These are phyloP conservation scores for Calcarisporium arbuscula DNA, from an alignment of 2,329 filamentous ascomycete genomes.

Conservation along the genomic window DNA sequence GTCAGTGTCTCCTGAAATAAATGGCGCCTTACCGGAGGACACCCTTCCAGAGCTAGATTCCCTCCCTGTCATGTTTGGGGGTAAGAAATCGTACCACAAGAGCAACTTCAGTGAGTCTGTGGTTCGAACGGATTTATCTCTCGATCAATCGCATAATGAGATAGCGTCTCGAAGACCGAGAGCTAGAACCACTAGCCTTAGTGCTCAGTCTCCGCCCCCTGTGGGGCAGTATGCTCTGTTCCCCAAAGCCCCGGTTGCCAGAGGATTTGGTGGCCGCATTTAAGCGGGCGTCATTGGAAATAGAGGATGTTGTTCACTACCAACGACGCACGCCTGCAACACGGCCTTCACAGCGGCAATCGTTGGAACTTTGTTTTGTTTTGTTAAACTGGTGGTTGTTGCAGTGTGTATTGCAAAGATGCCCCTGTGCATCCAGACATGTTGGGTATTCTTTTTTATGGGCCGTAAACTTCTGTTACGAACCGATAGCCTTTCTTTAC, in stretches of 20 bases:
- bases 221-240: constrained; percentile 43
- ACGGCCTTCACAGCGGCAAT: too few relatives aligned
- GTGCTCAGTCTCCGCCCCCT: constrained; percentile 33
- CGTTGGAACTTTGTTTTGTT: too few relatives aligned
- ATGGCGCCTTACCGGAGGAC: constrained; percentile 19
- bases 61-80: constrained; percentile 17
- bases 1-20: constrained; percentile 11
- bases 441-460: too few relatives aligned
- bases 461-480: too few relatives aligned
- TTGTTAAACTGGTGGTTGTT: too few relatives aligned
- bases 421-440: too few relatives aligned
- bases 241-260: constrained; percentile 39
- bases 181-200: constrained; percentile 40
- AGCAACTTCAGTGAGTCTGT: constrained; percentile 32
- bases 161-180: constrained; percentile 29
- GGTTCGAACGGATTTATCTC: constrained; percentile 21
- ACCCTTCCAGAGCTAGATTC: constrained; percentile 28
- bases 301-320: too few relatives aligned
- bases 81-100: constrained; percentile 24
- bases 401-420: too few relatives aligned
- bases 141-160: constrained; percentile 23
- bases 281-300: too few relatives aligned
- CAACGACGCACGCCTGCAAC: too few relatives aligned
- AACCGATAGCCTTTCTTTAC: too few relatives aligned
- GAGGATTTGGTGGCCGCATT: constrained; percentile 23